Evolutionary conservation across 495 filamentous ascomycete genomes (phyloP).

Genomic region (Talaromyces thailandensis): DNA sequence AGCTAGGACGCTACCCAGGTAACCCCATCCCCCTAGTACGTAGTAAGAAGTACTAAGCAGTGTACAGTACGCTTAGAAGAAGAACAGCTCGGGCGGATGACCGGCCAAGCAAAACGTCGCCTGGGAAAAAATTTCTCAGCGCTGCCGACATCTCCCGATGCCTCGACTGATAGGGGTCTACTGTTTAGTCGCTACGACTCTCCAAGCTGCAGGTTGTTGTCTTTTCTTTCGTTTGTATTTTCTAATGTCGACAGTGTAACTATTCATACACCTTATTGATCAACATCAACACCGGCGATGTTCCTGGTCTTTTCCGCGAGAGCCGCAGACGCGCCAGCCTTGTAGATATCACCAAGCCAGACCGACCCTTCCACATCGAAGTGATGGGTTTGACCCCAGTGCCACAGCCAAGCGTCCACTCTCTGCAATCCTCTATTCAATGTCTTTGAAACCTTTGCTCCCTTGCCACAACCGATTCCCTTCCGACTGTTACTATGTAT

Average conservation of each 20-base stretch:
- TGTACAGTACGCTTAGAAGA: neutral
- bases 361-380: neutral
- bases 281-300: neutral
- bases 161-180: neutral
- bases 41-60: too few species aligned
- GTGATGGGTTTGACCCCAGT: neutral
- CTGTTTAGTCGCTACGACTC: too few species aligned
- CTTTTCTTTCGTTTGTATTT: neutral
- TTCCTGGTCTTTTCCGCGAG: neutral
- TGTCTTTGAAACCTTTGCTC: neutral
- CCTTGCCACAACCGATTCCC: neutral
- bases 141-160: conserved; percentile 39
- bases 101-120: neutral
- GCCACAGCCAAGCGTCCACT: neutral
- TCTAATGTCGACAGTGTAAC: too few species aligned
- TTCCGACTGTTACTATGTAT: neutral
- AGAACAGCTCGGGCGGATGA: conserved; percentile 13
- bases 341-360: neutral
- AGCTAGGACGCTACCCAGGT: neutral
- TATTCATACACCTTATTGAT: too few species aligned
- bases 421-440: neutral
- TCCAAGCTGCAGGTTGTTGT: neutral
- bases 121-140: conserved; percentile 4
- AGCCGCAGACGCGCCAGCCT: neutral
- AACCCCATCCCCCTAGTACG: conserved; percentile 17